Conservation (phyloP, 768 basidiomycete genomes). For the Steccherinum ochraceum region DNA sequence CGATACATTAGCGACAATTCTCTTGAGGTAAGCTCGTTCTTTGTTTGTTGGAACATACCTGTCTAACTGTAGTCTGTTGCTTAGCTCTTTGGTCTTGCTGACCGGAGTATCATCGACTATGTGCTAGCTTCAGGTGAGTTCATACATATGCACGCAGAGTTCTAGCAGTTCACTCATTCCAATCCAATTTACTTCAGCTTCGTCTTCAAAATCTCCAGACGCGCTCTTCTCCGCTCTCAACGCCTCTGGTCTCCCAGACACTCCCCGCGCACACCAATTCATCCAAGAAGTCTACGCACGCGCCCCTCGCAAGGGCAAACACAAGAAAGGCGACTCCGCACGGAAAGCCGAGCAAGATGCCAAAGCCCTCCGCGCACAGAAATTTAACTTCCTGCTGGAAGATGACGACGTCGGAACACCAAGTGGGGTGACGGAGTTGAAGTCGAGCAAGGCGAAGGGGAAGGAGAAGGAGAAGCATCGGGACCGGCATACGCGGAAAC, state of each 20-base stretch:
- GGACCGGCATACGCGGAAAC: constrained; percentile 67
- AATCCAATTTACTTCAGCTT: constrained; percentile 40
- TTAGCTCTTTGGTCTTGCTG: constrained; percentile 80
- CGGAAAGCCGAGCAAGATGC: constrained; percentile 74
- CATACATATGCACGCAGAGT: neutral
- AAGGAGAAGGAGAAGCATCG: constrained; percentile 22
- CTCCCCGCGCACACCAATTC: constrained; percentile 75
- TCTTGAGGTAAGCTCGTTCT: constrained; percentile 44
- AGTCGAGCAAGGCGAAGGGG: constrained; percentile 40
- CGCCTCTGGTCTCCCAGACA: constrained; percentile 74
- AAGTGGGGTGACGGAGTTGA: constrained; percentile 31
- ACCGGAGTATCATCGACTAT: constrained; percentile 80
- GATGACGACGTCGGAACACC: constrained; percentile 44
- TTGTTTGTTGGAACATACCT: neutral
- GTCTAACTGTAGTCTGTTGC: neutral
- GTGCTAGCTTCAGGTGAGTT: constrained; percentile 74
- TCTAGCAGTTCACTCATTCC: constrained; percentile 2
- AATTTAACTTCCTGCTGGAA: constrained; percentile 80
- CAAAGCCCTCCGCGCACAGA: constrained; percentile 60
- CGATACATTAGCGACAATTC: constrained; percentile 77
- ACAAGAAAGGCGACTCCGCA: constrained; percentile 49
- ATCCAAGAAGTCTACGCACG: constrained; percentile 69
- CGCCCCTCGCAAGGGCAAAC: constrained; percentile 73
- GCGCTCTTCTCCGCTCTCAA: constrained; percentile 72
- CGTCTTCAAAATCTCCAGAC: constrained; percentile 75